Evolutionary conservation across 2,329 filamentous ascomycete species (phyloP).

Genomic region (Aspergillus glaucus): DNA sequence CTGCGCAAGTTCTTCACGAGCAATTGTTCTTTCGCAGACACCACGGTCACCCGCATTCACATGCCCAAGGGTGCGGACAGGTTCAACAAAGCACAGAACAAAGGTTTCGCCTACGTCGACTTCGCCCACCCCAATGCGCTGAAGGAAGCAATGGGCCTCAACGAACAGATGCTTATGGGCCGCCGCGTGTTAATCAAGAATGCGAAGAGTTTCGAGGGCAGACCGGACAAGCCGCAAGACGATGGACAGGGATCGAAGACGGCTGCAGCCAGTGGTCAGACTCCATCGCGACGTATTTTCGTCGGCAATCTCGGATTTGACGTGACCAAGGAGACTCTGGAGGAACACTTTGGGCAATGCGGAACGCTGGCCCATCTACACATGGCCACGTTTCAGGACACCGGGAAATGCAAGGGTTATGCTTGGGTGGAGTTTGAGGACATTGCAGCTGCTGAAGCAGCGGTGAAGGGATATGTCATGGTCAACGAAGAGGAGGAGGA

Average conservation of each 20-base stretch:
- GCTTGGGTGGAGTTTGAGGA: slow-evolving; percentile 91
- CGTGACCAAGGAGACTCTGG: slow-evolving; percentile 71
- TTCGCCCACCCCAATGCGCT: slow-evolving; percentile 65
- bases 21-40: slow-evolving; percentile 58
- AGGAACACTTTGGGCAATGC: slow-evolving; percentile 76
- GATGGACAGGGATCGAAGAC: slow-evolving; percentile 25
- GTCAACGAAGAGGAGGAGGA: slow-evolving; percentile 48
- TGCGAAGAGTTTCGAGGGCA: slow-evolving; percentile 81
- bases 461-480: slow-evolving; percentile 74
- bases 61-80: slow-evolving; percentile 59
- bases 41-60: slow-evolving; percentile 77
- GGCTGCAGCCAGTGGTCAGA: slow-evolving; percentile 43
- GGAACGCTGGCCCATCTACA: slow-evolving; percentile 77
- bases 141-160: slow-evolving; percentile 72
- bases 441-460: slow-evolving; percentile 64
- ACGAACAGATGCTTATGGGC: slow-evolving; percentile 71
- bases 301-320: slow-evolving; percentile 85
- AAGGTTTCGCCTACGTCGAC: slow-evolving; percentile 94
- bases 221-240: slow-evolving; percentile 61
- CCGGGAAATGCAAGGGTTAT: slow-evolving; percentile 95
- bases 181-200: slow-evolving; percentile 90
- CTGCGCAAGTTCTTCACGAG: slow-evolving; percentile 75
- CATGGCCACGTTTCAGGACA: slow-evolving; percentile 91
- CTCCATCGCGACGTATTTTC: slow-evolving; percentile 75
- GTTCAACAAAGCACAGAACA: slow-evolving; percentile 59